Conservation (phyloP, 2,329 filamentous ascomycete genomes). For the Lachnellula suecica region DNA sequence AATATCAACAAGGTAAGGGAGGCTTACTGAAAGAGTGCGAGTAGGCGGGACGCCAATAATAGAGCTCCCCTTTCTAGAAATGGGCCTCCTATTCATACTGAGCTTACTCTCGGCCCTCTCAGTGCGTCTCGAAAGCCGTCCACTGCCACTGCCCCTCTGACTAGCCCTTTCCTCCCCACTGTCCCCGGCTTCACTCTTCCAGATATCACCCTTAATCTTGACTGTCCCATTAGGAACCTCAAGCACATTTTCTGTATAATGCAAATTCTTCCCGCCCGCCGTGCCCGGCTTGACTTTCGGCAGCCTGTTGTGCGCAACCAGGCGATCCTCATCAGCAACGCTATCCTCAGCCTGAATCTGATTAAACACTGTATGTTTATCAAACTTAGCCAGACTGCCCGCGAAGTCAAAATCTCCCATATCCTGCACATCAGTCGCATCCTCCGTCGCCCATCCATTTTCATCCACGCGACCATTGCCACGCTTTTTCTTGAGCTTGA, state of each 20-base stretch:
- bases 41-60: conserved; percentile 21
- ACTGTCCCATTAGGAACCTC: conserved; percentile 49
- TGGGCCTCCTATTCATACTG: conserved; percentile 32
- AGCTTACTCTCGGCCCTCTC: conserved; percentile 37
- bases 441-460: conserved; percentile 93
- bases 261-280: conserved; percentile 82
- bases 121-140: conserved; percentile 36
- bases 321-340: conserved; percentile 83
- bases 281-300: conserved; percentile 62
- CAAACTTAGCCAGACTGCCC: conserved; percentile 86
- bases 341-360: conserved; percentile 87
- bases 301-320: conserved; percentile 84
- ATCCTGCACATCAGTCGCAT: conserved; percentile 91
- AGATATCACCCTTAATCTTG: conserved; percentile 38
- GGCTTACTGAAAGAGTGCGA: conserved; percentile 29
- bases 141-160: conserved; percentile 37
- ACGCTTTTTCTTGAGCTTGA: conserved; percentile 55
- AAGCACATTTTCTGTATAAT: conserved; percentile 89
- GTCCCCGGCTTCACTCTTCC: conserved; percentile 76
- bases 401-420: conserved; percentile 95
- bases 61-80: conserved; percentile 33
- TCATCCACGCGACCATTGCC: conserved; percentile 46
- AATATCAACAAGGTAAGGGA: background rate
- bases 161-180: conserved; percentile 34
- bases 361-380: conserved; percentile 88